Evolutionary conservation across 2,329 filamentous ascomycete genomes (phyloP).

Genomic region (Alternaria arbusti): DNA sequence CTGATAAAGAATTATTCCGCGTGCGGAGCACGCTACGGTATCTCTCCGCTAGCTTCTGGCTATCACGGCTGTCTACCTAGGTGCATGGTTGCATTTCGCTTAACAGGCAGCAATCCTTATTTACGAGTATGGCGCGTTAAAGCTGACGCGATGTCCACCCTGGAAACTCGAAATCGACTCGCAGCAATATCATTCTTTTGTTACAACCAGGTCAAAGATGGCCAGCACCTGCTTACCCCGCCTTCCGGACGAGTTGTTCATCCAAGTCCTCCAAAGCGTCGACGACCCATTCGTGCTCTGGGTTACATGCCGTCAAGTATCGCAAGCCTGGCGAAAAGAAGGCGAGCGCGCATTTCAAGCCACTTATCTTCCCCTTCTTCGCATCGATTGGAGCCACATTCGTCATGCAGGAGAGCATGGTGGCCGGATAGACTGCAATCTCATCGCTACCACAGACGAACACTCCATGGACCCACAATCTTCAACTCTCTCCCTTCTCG

Average conservation of each 20-base stretch:
- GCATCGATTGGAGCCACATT: background rate
- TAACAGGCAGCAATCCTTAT: background rate
- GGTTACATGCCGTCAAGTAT: background rate
- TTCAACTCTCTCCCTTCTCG: background rate
- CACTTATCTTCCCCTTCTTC: background rate
- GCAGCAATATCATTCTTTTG: background rate
- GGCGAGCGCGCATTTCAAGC: background rate
- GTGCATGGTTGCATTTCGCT: background rate
- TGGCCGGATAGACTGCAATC: background rate
- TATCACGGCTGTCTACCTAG: background rate
- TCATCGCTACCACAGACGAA: background rate
- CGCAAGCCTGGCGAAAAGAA: background rate
- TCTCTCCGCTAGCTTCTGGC: background rate
- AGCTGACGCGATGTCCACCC: background rate
- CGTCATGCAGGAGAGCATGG: too few species aligned
- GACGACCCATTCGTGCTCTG: background rate
- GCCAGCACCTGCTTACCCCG: background rate
- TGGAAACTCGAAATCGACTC: too few species aligned
- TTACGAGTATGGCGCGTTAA: background rate
- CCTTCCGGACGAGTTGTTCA: background rate
- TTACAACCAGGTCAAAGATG: background rate
- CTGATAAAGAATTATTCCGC: background rate
- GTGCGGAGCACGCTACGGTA: background rate
- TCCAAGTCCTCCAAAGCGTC: background rate
- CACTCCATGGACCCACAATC: background rate